These are phyloP conservation scores for Quambalaria eucalypti DNA, from an alignment of 1,284 basidiomycete species.

Conservation along the genomic window DNA sequence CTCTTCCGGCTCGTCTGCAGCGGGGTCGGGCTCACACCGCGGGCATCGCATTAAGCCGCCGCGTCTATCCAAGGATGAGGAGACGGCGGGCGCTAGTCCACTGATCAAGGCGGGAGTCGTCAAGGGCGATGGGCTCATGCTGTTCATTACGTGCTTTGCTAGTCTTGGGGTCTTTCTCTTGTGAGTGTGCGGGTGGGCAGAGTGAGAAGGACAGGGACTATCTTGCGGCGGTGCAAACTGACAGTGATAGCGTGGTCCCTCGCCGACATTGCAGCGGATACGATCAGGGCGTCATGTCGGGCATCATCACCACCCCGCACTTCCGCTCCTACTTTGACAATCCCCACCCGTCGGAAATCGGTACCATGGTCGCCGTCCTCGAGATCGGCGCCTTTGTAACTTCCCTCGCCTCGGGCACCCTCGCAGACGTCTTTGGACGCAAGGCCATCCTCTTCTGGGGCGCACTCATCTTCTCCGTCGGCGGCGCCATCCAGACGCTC, in stretches of 20 bases:
- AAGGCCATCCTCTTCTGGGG: conserved; percentile 79
- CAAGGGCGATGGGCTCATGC: conserved; percentile 38
- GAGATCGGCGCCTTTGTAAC: conserved; percentile 76
- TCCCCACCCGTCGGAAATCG: conserved; percentile 57
- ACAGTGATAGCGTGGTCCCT: conserved; percentile 7
- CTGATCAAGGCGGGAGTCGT: conserved; percentile 28
- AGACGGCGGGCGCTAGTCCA: conserved; percentile 5
- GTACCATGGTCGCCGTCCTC: conserved; percentile 70
- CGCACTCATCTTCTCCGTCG: conserved; percentile 75
- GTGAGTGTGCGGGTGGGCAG: background rate
- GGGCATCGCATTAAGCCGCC: background rate
- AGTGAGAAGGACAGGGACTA: too few species aligned
- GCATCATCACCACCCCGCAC: conserved; percentile 85
- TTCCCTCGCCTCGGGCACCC: conserved; percentile 73
- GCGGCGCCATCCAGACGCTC: conserved; percentile 81
- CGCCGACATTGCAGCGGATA: conserved; percentile 22
- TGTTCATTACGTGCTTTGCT: conserved; percentile 60
- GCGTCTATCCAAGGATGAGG: background rate
- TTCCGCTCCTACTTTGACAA: conserved; percentile 59
- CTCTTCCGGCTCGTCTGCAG: background rate
- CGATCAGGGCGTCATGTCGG: conserved; percentile 53
- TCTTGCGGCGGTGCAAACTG: background rate
- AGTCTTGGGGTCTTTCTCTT: conserved; percentile 81
- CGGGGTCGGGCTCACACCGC: background rate
- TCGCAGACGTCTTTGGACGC: conserved; percentile 80